Percentiles rank a stretch among this genome's conserved stretches.
Evolutionary conservation across 1,284 basidiomycete genomes (phyloP).

Genomic region (Spongiforma sp.): DNA sequence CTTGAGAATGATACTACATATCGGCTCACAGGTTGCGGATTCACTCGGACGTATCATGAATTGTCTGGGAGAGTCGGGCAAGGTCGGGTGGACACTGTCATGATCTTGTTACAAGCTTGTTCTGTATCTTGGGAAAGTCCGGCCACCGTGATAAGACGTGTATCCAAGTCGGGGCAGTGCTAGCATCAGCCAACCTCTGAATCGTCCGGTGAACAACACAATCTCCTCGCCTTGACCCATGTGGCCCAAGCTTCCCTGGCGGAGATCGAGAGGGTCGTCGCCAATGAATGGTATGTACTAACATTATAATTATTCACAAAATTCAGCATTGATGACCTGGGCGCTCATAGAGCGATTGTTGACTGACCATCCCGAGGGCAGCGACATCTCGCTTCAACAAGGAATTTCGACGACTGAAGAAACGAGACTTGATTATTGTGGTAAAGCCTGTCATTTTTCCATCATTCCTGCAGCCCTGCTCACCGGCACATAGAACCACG

Average conservation of each 20-base stretch:
- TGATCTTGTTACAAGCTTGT: no score
- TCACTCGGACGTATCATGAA: no score
- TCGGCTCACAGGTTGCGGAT: no score
- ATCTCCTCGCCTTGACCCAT: slow-evolving; percentile 3
- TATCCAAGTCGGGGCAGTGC: no score
- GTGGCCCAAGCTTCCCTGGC: slow-evolving; percentile 16
- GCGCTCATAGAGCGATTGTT: slow-evolving; percentile 9
- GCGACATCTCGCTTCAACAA: background rate
- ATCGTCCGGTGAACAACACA: no score
- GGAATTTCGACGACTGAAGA: background rate
- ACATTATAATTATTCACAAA: no score
- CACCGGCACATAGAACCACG: slow-evolving; percentile 7
- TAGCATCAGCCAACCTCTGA: no score
- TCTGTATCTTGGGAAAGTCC: no score
- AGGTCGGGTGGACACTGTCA: no score
- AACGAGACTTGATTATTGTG: background rate
- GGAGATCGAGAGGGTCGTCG: slow-evolving; percentile 11
- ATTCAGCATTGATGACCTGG: slow-evolving; percentile 3
- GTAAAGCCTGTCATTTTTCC: slow-evolving; percentile 1
- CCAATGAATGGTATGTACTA: slow-evolving; percentile 8
- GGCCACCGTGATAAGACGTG: no score
- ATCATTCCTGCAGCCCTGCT: background rate
- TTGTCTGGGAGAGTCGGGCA: no score
- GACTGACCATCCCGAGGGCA: background rate
- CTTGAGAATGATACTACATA: no score